Evolutionary conservation across 1,139 yeast species (phyloP).

Genomic region (Taphrina flavorubra): DNA sequence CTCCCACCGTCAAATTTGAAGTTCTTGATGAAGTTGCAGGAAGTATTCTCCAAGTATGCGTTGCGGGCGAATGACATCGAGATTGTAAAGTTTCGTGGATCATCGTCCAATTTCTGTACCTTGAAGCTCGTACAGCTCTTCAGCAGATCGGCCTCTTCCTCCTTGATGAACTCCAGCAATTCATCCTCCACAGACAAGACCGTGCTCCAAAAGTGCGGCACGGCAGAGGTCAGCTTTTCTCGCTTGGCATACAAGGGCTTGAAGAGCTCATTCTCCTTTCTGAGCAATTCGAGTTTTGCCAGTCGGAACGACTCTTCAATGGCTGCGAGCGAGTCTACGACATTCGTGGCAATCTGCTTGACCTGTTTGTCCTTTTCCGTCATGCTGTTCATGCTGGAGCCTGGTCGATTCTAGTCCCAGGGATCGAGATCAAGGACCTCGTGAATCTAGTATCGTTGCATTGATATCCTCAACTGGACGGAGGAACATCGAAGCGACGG

Average conservation of each 20-base stretch:
- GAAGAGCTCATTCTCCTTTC: constrained; percentile 29
- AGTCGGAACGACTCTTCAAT: constrained; percentile 35
- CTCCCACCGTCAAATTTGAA: constrained; percentile 36
- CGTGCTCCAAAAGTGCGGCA: constrained; percentile 40
- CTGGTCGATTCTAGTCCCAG: too few relatives aligned
- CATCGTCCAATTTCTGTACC: constrained; percentile 19
- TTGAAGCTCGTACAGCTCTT: constrained; percentile 25
- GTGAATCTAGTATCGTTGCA: not conserved
- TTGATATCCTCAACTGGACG: not conserved
- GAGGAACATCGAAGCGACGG: not conserved
- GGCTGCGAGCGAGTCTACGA: constrained; percentile 29
- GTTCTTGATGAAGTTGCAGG: constrained; percentile 15
- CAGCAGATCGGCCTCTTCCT: constrained; percentile 32
- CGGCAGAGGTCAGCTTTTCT: constrained; percentile 31
- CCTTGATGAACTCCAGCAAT: constrained; percentile 16
- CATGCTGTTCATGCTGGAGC: not conserved
- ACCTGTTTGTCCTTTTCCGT: constrained; percentile 24
- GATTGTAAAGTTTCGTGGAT: constrained; percentile 33
- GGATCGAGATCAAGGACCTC: too few relatives aligned
- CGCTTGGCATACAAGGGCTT: constrained; percentile 37
- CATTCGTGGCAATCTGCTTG: constrained; percentile 26
- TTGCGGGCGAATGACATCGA: constrained; percentile 24
- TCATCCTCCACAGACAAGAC: constrained; percentile 34
- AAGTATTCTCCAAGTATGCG: constrained; percentile 23
- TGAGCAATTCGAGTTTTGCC: constrained; percentile 31